Evolutionary conservation across 2,329 filamentous ascomycete genomes (phyloP).

Genomic region (Fusarium albidum): DNA sequence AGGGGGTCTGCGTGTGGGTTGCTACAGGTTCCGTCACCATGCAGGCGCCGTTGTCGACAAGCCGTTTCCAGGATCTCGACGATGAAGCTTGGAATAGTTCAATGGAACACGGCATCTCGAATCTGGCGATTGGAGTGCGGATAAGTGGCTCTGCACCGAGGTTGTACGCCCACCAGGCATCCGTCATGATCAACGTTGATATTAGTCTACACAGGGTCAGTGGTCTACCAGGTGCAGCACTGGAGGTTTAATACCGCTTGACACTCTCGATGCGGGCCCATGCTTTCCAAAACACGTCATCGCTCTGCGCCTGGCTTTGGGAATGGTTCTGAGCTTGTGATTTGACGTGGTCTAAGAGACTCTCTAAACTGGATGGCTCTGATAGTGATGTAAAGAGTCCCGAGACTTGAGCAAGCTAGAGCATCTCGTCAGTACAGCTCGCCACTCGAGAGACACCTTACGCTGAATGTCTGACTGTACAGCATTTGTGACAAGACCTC

Average conservation of each 20-base stretch:
- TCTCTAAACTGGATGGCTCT: no score
- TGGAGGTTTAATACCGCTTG: neutral
- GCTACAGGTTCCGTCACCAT: neutral
- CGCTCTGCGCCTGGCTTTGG: neutral
- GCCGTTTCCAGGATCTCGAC: neutral
- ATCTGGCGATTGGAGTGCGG: neutral
- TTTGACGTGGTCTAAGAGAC: no score
- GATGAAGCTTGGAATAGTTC: conserved; percentile 8
- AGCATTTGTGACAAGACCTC: no score
- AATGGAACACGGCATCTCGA: neutral
- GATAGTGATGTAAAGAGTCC: no score
- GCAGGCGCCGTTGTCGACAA: neutral
- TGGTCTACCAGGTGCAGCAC: no score
- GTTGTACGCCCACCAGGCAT: conserved; percentile 6
- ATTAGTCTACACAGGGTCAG: neutral
- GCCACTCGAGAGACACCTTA: no score
- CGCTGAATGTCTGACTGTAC: no score
- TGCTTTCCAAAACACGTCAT: conserved; percentile 8
- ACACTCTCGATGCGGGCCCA: conserved; percentile 8
- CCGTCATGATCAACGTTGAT: neutral
- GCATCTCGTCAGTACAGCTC: no score
- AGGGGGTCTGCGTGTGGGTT: neutral
- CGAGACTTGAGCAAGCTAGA: no score
- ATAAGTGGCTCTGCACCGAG: neutral
- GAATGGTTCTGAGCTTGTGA: no score